Conservation (phyloP, 2,329 filamentous ascomycete genomes). For the Scopulariopsis brevicaulis region DNA sequence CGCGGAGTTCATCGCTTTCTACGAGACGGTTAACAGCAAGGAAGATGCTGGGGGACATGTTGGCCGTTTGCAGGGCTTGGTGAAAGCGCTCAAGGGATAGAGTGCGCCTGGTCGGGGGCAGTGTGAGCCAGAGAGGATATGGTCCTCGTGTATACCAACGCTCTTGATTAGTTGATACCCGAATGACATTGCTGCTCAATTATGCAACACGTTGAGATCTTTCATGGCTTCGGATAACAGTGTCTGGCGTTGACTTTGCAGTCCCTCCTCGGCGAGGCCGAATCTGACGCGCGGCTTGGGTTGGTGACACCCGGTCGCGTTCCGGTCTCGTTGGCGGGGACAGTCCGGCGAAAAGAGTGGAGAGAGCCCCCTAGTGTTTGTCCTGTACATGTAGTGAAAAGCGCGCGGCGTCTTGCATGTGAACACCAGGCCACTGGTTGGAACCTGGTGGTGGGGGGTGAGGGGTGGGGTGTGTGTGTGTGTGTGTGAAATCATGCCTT, state of each 20-base stretch:
- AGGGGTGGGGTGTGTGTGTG: no score
- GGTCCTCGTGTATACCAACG: slow-evolving; percentile 1
- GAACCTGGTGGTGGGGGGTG: background rate
- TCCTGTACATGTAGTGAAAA: background rate
- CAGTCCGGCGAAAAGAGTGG: no score
- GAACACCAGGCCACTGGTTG: background rate
- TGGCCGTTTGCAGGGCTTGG: slow-evolving; percentile 20
- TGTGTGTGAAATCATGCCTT: background rate
- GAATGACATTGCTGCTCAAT: background rate
- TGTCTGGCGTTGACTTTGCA: background rate
- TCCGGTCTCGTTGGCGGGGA: no score
- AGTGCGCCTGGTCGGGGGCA: background rate
- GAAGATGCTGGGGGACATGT: slow-evolving; percentile 17
- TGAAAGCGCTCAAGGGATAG: slow-evolving; percentile 18
- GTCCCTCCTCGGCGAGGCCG: no score
- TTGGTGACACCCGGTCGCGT: no score
- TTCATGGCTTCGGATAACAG: background rate
- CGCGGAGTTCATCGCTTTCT: slow-evolving; percentile 40
- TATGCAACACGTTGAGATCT: background rate
- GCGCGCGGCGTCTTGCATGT: background rate
- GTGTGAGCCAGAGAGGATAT: background rate
- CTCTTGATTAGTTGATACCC: background rate
- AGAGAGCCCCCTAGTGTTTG: background rate
- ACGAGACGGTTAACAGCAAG: slow-evolving; percentile 35
- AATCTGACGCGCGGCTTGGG: no score